These are phyloP conservation scores for Domatiomyces globalis DNA, from an alignment of 2,329 filamentous ascomycete species.

Conservation along the genomic window DNA sequence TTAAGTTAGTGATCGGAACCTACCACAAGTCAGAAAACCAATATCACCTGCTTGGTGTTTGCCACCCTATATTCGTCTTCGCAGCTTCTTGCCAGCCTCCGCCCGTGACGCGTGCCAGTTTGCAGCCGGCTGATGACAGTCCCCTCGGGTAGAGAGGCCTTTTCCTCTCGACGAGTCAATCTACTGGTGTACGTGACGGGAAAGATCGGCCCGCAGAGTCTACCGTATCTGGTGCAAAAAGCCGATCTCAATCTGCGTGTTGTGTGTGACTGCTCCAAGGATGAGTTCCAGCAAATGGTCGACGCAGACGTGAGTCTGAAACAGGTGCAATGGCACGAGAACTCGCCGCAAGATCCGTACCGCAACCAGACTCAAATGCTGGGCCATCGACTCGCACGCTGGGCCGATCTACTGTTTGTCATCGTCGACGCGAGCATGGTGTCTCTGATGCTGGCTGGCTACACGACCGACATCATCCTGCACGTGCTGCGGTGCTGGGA, in stretches of 20 bases:
- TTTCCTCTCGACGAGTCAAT: conserved; percentile 11
- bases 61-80: no score
- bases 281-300: conserved; percentile 14
- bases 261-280: conserved; percentile 11
- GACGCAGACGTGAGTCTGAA: conserved; percentile 8
- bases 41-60: no score
- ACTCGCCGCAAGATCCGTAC: conserved; percentile 15
- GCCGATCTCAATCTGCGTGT: conserved; percentile 16
- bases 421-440: conserved; percentile 75
- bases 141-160: no score
- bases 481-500: conserved; percentile 79
- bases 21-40: no score
- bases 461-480: conserved; percentile 66
- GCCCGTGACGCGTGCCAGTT: no score
- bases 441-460: conserved; percentile 74
- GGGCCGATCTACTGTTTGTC: conserved; percentile 76
- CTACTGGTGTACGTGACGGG: conserved; percentile 13
- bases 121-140: no score
- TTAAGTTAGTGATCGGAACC: no score
- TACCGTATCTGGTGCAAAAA: conserved; percentile 16
- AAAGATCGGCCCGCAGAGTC: conserved; percentile 17
- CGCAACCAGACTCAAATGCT: conserved; percentile 15
- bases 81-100: no score
- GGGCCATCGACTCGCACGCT: conserved; percentile 53
- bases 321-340: conserved; percentile 15